These are phyloP conservation scores for Arxiozyma heterogenica DNA, from an alignment of 1,139 yeast genomes.

Conservation along the genomic window DNA sequence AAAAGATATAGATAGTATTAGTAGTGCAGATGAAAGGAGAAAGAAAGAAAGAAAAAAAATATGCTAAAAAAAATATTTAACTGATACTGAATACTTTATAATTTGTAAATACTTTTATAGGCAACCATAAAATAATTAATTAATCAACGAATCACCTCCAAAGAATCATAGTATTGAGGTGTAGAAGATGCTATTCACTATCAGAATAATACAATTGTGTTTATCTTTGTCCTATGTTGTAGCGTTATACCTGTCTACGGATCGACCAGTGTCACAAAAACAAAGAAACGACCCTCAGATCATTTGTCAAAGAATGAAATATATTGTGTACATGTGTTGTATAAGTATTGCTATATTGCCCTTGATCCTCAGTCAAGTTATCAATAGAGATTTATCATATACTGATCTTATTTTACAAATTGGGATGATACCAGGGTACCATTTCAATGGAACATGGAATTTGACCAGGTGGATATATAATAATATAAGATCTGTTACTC, in stretches of 20 bases:
- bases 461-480: constrained; percentile 20
- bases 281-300: constrained; percentile 42
- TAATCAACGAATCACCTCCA: background rate
- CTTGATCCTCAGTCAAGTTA: constrained; percentile 8
- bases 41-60: background rate
- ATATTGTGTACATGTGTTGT: constrained; percentile 24
- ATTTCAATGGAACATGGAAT: constrained; percentile 12
- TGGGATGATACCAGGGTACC: constrained; percentile 29
- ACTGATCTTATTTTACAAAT: constrained; percentile 14
- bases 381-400: constrained; percentile 1
- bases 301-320: constrained; percentile 31
- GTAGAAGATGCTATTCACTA: background rate
- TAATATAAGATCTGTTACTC: constrained; percentile 23
- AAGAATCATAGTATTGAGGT: background rate
- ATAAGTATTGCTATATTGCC: constrained; percentile 30
- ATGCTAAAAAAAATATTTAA: too few species aligned
- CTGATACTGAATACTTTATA: too few species aligned
- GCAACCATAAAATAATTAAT: too few species aligned
- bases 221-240: constrained; percentile 24
- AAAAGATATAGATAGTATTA: background rate
- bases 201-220: constrained; percentile 14
- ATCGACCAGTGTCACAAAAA: constrained; percentile 16
- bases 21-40: too few species aligned
- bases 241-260: constrained; percentile 14
- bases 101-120: too few species aligned